A percentile compares a stretch with the other conserved stretches of the same genome.
These are phyloP conservation scores for Eremochloa ophiuroides DNA, from an alignment of 176 grass and related monocot species.

Conservation along the genomic window DNA sequence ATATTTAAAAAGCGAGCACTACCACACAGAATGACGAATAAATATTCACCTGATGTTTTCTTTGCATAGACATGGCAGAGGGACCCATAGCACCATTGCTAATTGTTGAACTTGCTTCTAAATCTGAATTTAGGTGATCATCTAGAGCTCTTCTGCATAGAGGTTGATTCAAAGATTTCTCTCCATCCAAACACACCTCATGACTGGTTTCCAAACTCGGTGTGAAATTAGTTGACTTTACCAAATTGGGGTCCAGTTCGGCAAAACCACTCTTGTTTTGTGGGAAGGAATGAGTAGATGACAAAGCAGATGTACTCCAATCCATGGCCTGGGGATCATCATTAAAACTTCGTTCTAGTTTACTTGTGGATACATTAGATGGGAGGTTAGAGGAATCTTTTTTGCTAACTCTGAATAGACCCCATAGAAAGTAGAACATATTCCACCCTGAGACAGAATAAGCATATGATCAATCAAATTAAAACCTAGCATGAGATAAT, in stretches of 20 bases:
- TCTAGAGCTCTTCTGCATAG: slow-evolving; percentile 10
- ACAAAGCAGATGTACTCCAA: slow-evolving; percentile 26
- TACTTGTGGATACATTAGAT: slow-evolving; percentile 27
- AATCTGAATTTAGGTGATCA: slow-evolving; percentile 27
- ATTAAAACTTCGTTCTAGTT: slow-evolving; percentile 25
- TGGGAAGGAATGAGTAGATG: slow-evolving; percentile 14
- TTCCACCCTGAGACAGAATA: slow-evolving; percentile 80
- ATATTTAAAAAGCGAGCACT: neutral
- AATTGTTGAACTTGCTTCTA: slow-evolving; percentile 21
- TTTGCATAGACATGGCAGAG: neutral
- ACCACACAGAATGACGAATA: neutral
- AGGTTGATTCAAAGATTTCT: slow-evolving; percentile 23
- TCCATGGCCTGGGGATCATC: slow-evolving; percentile 6
- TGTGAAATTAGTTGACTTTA: slow-evolving; percentile 2
- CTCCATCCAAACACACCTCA: slow-evolving; percentile 29
- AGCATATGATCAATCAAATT: slow-evolving; percentile 3
- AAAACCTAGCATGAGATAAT: slow-evolving; percentile 18
- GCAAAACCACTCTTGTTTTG: slow-evolving; percentile 24
- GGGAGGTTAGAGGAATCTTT: slow-evolving; percentile 24
- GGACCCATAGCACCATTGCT: neutral
- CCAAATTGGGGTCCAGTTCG: slow-evolving; percentile 2
- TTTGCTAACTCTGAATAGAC: slow-evolving; percentile 64
- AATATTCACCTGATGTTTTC: slow-evolving; percentile 20
- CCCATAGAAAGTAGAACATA: slow-evolving; percentile 92
- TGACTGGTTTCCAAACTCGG: slow-evolving; percentile 25